Base-by-base conservation (phyloP, 106 monocot genomes). In the Phalaenopsis equestris region DNA sequence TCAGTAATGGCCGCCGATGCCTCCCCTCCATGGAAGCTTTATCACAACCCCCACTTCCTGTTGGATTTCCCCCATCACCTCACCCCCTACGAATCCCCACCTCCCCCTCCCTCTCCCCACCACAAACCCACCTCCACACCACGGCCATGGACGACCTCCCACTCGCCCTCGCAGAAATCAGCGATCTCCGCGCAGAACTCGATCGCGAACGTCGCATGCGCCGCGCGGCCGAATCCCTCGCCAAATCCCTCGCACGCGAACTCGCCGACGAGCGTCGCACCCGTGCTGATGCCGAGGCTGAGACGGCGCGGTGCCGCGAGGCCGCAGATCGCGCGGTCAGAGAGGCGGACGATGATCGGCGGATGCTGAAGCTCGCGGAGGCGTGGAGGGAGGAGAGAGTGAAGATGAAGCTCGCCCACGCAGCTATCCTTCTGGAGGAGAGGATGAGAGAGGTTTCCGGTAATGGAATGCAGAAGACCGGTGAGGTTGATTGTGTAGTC, bases 391-490 rank as follows among this genome's bases (percentile, higher is more conserved):
- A 86, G 79, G 86, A 90, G 75, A 65, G 90, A 18, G 84, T 84
- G 0, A 85, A 86, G 82, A 87, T 89, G 84, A 92, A 86, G 88
- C 86, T 86, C 47, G 77, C 67, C 5, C 88, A 90, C 36, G 87
- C 90, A 12, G 73, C 68, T 58, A 58, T 87, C 17, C 23, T 85
- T 10, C 73, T 90, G 78, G 87, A 90, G 74, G 87, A 89, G 79
- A 87, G 81, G 65, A 75, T 89, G 19, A 41, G 52, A 42, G 82
- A 82, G 79, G 80, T 80, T 7, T 41, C 38, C 39, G 58, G 21
- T 21, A 45, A 9, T 18, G 30, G 11, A 36, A 46, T 42, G 38
- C 36, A 12, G 4, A 85, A 70, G 21, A 41, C 37, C 19, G 42
- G 38, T 4, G 41, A 52, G 12, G 14, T 14, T 6, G 77, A n/a